Evolutionary conservation across 257 asterid species (phyloP), one percentile per base, ranked within the genome.

Genomic region (Eucommia ulmoides): DNA sequence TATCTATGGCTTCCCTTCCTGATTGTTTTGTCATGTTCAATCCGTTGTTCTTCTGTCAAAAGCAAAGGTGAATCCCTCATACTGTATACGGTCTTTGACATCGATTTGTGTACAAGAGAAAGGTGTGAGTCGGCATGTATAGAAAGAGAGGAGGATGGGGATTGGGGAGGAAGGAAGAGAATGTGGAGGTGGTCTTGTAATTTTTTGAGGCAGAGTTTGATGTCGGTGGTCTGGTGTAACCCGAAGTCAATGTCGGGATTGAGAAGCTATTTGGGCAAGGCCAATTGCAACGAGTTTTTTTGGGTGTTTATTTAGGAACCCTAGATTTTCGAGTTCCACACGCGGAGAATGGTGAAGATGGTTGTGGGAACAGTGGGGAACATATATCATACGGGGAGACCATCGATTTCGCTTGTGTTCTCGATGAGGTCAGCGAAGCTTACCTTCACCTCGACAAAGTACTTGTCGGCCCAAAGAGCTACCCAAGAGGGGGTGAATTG

Each of bases 371-470:
- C 38, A 46, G 23, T 9, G 78, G 55, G 19, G 65, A 58, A 29
- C 42, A 45, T 51, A 74, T 88, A 66, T 60, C 95, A 52, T 75
- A 57, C 29, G 86, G 64, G 23, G 97, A 88, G 80, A 94, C 95
- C 0, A 69, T 69, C n/a, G 78, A 80, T 23, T 88, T 84, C 42
- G 83, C 95, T n/a, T 59, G 75, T 20, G 89, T 82, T 61, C 79
- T 88, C 38, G 97, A 88, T 65, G 95, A 88, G 53, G 93, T 95
- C 70, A 94, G 95, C 52, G 81, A 77, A 70, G 97, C 79, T 19
- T 84, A 81, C 38, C 95, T 88, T 45, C 94, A 84, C 25, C 97
- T 94, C 9, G 84, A 88, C 29, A 88, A 79, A 94, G 97, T 81
- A 25, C 7, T n/a, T 1, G 22, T 1, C 44, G 20, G 52, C 10